Conservation (phyloP, 495 filamentous ascomycete species). For the Penicillium fimorum region DNA sequence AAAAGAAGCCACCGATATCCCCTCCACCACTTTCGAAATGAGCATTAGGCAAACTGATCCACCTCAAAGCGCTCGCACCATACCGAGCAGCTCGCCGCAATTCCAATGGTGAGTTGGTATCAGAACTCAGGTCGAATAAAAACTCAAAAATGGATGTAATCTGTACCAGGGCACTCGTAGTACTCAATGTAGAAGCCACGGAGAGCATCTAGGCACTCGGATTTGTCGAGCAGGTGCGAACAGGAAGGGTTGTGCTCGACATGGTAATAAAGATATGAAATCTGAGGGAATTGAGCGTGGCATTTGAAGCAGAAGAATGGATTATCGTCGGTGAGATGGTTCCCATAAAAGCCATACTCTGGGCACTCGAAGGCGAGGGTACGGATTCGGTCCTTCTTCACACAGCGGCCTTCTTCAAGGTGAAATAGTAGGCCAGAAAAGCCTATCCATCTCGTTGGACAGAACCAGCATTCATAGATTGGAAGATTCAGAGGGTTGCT, state of each 20-base stretch:
- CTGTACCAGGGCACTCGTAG: constrained; percentile 2
- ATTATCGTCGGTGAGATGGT: background rate
- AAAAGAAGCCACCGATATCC: background rate
- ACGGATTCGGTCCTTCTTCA: background rate
- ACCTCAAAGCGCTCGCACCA: background rate
- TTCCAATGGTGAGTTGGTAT: background rate
- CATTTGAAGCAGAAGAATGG: constrained; percentile 7
- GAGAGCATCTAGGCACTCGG: constrained; percentile 1
- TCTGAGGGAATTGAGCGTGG: background rate
- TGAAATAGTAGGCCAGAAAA: constrained; percentile 4
- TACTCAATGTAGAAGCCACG: constrained; percentile 6
- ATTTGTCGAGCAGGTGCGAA: background rate
- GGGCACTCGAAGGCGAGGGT: constrained; percentile 6
- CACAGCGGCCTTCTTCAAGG: background rate
- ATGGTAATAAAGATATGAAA: constrained; percentile 2
- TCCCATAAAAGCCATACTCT: background rate
- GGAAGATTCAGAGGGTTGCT: background rate
- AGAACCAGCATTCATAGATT: constrained; percentile 10
- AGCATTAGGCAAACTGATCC: background rate
- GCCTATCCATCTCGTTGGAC: background rate
- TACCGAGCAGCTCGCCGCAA: background rate
- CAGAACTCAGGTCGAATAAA: background rate
- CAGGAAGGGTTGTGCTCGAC: background rate
- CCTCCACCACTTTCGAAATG: background rate
- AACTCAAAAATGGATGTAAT: background rate